Evolutionary conservation across 2,329 filamentous ascomycete species (phyloP).

Genomic region (Colletotrichum brevisporum): DNA sequence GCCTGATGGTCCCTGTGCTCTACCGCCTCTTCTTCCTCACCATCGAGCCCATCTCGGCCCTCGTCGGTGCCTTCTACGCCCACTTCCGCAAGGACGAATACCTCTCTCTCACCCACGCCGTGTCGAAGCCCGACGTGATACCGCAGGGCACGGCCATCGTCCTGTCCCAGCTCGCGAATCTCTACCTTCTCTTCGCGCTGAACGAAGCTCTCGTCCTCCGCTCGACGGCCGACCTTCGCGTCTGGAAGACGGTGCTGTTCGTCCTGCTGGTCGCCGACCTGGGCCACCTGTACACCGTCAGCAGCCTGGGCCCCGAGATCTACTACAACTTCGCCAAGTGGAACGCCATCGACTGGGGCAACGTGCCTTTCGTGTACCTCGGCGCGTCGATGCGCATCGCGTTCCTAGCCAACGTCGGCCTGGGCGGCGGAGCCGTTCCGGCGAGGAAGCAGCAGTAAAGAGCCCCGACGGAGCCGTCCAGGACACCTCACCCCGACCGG

Average conservation of each 20-base stretch:
- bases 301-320: slow-evolving; percentile 69
- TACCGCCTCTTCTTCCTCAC: slow-evolving; percentile 84
- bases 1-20: slow-evolving; percentile 67
- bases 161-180: slow-evolving; percentile 81
- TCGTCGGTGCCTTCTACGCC: slow-evolving; percentile 66
- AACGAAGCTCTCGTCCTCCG: slow-evolving; percentile 84
- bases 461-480: not conserved
- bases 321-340: slow-evolving; percentile 74
- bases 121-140: slow-evolving; percentile 63
- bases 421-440: slow-evolving; percentile 47
- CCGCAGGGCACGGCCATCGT: slow-evolving; percentile 75
- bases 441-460: slow-evolving; percentile 41
- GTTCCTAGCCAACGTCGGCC: slow-evolving; percentile 71
- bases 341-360: slow-evolving; percentile 79
- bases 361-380: slow-evolving; percentile 78
- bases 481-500: slow-evolving; percentile 10
- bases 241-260: slow-evolving; percentile 79
- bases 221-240: slow-evolving; percentile 74
- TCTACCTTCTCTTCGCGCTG: slow-evolving; percentile 83
- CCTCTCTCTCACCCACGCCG: slow-evolving; percentile 73
- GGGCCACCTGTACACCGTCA: slow-evolving; percentile 79
- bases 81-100: slow-evolving; percentile 69
- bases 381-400: slow-evolving; percentile 72
- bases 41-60: slow-evolving; percentile 73
- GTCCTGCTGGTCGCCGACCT: slow-evolving; percentile 81